A percentile compares a stretch with the other conserved stretches of the same genome.
phyloP scores from a whole-genome alignment of 371 early-diverging fungal genomes.

The Mucor indicus region DNA sequence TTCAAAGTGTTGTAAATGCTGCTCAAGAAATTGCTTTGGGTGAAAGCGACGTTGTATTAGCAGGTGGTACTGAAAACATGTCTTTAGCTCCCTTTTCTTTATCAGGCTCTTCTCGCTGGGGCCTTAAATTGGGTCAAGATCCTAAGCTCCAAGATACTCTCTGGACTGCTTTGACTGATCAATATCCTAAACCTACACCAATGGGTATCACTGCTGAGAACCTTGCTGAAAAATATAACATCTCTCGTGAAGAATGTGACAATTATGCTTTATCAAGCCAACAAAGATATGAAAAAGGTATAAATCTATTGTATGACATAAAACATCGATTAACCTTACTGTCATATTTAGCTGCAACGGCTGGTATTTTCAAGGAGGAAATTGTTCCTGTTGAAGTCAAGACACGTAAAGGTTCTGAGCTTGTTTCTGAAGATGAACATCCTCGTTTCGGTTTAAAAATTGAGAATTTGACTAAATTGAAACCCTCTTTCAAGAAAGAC shows the following conservation, averaged over 20 bases:
- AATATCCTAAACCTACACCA: conserved; percentile 79
- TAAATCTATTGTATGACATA: conserved; percentile 1
- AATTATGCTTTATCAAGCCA: conserved; percentile 82
- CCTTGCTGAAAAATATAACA: conserved; percentile 78
- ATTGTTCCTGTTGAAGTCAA: conserved; percentile 87
- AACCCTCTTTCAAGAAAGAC: conserved; percentile 88
- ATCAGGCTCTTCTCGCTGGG: conserved; percentile 74
- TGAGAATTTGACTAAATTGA: conserved; percentile 76
- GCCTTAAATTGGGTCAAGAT: conserved; percentile 85
- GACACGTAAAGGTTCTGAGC: conserved; percentile 65
- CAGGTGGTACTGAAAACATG: conserved; percentile 96
- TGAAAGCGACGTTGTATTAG: conserved; percentile 83
- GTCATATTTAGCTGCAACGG: conserved; percentile 33
- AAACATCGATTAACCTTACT: not conserved
- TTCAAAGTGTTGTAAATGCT: conserved; percentile 91
- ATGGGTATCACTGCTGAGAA: conserved; percentile 98
- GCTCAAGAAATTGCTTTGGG: conserved; percentile 86
- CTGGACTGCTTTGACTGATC: conserved; percentile 84
- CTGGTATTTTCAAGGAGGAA: conserved; percentile 80
- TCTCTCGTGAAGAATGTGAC: conserved; percentile 87
- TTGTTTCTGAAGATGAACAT: conserved; percentile 83
- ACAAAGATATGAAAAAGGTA: conserved; percentile 80
- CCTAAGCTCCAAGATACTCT: conserved; percentile 85
- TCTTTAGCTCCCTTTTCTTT: conserved; percentile 85
- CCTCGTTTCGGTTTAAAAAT: conserved; percentile 82